Percentiles rank a stretch among this genome's conserved stretches.
These are phyloP conservation scores for Trichoderma pleuroti DNA, from an alignment of 2,329 filamentous ascomycete species.

Conservation along the genomic window DNA sequence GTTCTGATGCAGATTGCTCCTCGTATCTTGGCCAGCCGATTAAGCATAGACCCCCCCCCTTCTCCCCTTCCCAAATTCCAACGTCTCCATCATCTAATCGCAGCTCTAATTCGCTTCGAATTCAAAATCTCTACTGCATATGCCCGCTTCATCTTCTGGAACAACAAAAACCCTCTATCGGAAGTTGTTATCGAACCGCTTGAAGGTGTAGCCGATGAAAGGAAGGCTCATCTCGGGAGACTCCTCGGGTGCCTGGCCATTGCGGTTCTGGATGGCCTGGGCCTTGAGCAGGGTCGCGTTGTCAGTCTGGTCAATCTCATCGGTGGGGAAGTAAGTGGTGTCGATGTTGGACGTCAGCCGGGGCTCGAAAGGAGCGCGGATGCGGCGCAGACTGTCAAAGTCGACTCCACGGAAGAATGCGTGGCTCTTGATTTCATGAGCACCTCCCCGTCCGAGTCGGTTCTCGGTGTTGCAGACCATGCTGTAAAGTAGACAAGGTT, in stretches of 20 bases:
- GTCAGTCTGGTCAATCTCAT: constrained; percentile 96
- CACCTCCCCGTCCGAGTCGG: constrained; percentile 81
- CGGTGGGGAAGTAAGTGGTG: constrained; percentile 97
- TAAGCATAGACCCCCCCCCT: constrained; percentile 10
- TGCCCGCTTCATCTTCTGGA: constrained; percentile 8
- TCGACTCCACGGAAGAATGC: constrained; percentile 96
- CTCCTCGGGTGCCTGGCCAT: constrained; percentile 55
- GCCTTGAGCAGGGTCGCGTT: constrained; percentile 83
- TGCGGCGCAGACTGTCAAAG: constrained; percentile 87
- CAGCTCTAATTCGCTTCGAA: constrained; percentile 9
- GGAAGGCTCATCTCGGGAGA: constrained; percentile 93
- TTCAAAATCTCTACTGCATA: constrained; percentile 19
- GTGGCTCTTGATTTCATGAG: constrained; percentile 89
- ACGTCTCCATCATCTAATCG: neutral
- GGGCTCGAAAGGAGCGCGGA: constrained; percentile 93
- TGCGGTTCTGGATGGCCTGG: constrained; percentile 67
- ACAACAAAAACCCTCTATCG: constrained; percentile 37
- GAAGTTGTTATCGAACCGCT: constrained; percentile 81
- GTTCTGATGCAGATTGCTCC: constrained; percentile 18
- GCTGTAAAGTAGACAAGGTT: constrained; percentile 43
- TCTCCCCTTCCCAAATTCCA: neutral
- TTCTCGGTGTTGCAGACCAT: constrained; percentile 93
- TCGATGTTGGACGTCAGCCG: constrained; percentile 90
- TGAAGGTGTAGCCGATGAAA: constrained; percentile 69
- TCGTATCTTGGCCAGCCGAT: constrained; percentile 14